A percentile compares a stretch with the other conserved stretches of the same genome.
Evolutionary conservation across 2,329 filamentous ascomycete species (phyloP).

Genomic region (Fusarium torulosum): DNA sequence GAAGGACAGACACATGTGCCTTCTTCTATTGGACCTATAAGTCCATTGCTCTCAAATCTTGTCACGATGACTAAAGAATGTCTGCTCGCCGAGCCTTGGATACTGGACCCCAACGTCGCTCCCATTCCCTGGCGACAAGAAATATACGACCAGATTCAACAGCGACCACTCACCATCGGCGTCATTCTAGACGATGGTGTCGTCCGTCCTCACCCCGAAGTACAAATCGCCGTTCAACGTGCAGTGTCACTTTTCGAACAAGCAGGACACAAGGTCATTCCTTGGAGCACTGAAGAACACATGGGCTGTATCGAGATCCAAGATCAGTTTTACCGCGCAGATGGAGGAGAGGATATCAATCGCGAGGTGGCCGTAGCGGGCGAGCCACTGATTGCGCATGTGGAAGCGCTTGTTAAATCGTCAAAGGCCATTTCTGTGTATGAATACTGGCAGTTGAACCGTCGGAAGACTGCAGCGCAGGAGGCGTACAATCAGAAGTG

Average conservation of each 20-base stretch:
- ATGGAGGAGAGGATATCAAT: constrained; percentile 6
- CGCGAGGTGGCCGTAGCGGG: neutral
- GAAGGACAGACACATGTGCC: constrained; percentile 1
- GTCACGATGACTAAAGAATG: neutral
- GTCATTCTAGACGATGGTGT: neutral
- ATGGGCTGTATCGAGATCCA: neutral
- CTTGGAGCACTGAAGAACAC: neutral
- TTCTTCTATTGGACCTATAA: constrained; percentile 7
- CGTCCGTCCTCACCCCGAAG: constrained; percentile 1
- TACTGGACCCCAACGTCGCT: neutral
- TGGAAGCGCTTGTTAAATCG: neutral
- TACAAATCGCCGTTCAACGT: neutral
- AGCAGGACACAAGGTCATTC: neutral
- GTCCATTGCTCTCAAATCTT: neutral
- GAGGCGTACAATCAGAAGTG: constrained; percentile 2
- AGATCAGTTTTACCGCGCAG: neutral
- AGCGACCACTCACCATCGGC: neutral
- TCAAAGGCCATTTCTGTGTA: neutral
- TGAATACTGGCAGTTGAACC: constrained; percentile 9
- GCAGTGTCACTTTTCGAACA: neutral
- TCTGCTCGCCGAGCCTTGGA: neutral
- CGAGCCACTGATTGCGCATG: constrained; percentile 1
- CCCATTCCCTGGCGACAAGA: neutral
- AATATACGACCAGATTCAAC: fast-evolving
- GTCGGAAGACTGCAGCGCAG: neutral